Percentiles rank a stretch among this genome's conserved stretches.
These are phyloP conservation scores for Globisporangium viniferum DNA, from an alignment of 352 stramenopile species.

Conservation along the genomic window DNA sequence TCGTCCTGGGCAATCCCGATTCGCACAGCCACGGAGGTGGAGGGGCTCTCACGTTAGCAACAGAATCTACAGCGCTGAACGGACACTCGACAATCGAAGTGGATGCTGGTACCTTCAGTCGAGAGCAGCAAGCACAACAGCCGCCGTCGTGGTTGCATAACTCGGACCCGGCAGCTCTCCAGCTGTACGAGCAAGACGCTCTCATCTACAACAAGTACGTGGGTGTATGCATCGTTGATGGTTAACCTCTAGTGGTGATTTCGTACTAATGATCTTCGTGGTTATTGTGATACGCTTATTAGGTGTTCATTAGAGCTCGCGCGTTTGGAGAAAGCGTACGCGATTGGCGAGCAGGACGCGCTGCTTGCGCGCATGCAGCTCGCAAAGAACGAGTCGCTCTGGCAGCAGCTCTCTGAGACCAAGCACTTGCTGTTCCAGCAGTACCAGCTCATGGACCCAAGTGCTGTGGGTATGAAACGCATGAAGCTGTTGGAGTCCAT, in stretches of 20 bases:
- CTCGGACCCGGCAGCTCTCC: constrained; percentile 24
- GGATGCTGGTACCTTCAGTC: background rate
- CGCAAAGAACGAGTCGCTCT: constrained; percentile 20
- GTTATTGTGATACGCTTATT: background rate
- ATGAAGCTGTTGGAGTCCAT: constrained; percentile 15
- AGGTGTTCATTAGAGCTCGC: constrained; percentile 39
- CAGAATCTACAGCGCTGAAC: background rate
- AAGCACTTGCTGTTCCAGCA: constrained; percentile 28
- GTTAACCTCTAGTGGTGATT: background rate
- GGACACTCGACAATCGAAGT: background rate
- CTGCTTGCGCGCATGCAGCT: constrained; percentile 32
- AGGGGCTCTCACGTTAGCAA: background rate
- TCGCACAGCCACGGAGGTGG: background rate
- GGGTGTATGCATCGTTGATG: background rate
- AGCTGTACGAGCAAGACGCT: constrained; percentile 35
- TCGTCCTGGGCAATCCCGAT: constrained; percentile 10
- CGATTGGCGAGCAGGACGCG: constrained; percentile 29
- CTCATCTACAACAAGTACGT: constrained; percentile 43
- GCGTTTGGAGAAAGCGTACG: constrained; percentile 31
- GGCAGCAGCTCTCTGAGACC: constrained; percentile 16
- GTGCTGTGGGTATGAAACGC: constrained; percentile 13
- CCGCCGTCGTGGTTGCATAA: constrained; percentile 30
- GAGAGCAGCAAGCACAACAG: background rate
- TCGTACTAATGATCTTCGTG: background rate
- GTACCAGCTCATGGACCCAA: constrained; percentile 36